phyloP scores from a whole-genome alignment of 768 basidiomycete species.

The Auricularia sp. region DNA sequence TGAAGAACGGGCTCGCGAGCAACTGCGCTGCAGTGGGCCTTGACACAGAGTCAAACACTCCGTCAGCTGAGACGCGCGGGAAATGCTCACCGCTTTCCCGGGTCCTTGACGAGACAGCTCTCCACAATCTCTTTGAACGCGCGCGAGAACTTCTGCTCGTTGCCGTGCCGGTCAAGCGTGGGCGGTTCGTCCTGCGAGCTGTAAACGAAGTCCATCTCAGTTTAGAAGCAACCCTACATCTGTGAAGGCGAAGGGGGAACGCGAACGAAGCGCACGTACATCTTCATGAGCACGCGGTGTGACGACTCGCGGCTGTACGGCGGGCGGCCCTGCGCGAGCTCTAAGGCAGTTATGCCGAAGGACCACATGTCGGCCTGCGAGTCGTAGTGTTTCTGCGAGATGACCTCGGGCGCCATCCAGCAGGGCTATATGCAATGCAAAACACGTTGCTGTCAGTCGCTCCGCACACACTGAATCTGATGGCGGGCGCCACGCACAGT shows the following conservation, averaged over 20 bases:
- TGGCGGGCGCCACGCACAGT: slow-evolving; percentile 41
- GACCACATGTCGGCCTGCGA: slow-evolving; percentile 91
- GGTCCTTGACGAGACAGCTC: slow-evolving; percentile 77
- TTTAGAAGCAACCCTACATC: slow-evolving; percentile 5
- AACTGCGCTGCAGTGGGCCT: slow-evolving; percentile 74
- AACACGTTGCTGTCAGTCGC: background rate
- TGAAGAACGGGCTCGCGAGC: slow-evolving; percentile 74
- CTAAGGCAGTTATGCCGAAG: slow-evolving; percentile 90
- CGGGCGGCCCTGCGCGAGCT: slow-evolving; percentile 78
- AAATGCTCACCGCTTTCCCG: slow-evolving; percentile 49
- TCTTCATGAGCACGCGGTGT: slow-evolving; percentile 64
- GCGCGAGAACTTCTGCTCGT: slow-evolving; percentile 64
- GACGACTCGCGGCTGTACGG: slow-evolving; percentile 74
- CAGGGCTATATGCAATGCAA: slow-evolving; percentile 45
- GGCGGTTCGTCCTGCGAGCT: slow-evolving; percentile 75
- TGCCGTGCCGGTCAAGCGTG: slow-evolving; percentile 61
- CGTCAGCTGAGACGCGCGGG: background rate
- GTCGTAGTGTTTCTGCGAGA: slow-evolving; percentile 77
- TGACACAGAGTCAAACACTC: background rate
- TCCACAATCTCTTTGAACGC: slow-evolving; percentile 78
- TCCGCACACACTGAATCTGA: background rate
- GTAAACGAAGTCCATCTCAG: background rate
- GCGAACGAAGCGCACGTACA: slow-evolving; percentile 28
- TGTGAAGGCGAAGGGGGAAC: background rate
- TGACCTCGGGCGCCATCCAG: slow-evolving; percentile 96